Evolutionary conservation across 331 rosid species (phyloP).

Genomic region (Prunus yedoensis): DNA sequence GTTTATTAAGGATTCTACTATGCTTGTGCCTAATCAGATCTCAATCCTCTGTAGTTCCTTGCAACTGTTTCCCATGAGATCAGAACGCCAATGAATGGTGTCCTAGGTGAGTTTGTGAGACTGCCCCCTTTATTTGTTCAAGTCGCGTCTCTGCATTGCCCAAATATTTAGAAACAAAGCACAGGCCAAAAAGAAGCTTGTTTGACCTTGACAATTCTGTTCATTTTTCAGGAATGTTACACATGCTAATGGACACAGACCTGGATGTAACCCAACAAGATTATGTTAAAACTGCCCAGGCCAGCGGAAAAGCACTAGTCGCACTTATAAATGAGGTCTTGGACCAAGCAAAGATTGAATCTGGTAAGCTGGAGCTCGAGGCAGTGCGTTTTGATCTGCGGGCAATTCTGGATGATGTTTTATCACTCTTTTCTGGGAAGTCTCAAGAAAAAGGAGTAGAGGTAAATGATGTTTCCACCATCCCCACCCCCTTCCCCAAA

Average conservation of each 20-base stretch:
- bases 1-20: constrained; percentile 14
- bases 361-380: constrained; percentile 92
- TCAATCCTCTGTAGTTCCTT: constrained; percentile 63
- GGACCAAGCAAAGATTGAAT: constrained; percentile 97
- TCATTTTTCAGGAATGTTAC: constrained; percentile 79
- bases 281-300: constrained; percentile 84
- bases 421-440: constrained; percentile 84
- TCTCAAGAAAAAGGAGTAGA: constrained; percentile 94
- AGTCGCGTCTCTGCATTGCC: not conserved
- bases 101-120: constrained; percentile 66
- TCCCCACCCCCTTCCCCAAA: not conserved
- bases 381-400: constrained; percentile 71
- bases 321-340: constrained; percentile 87
- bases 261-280: constrained; percentile 88
- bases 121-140: not conserved
- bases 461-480: constrained; percentile 48
- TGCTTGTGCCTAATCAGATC: constrained; percentile 24
- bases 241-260: constrained; percentile 94
- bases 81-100: constrained; percentile 95
- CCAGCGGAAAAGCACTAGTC: constrained; percentile 85
- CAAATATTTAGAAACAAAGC: not conserved
- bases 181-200: constrained; percentile 11
- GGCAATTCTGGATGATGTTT: constrained; percentile 77
- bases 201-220: constrained; percentile 24
- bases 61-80: constrained; percentile 96